Percentiles rank a stretch among this genome's conserved stretches.
Evolutionary conservation across 2,329 filamentous ascomycete genomes (phyloP).

Genomic region (Aureobasidium pullulans): DNA sequence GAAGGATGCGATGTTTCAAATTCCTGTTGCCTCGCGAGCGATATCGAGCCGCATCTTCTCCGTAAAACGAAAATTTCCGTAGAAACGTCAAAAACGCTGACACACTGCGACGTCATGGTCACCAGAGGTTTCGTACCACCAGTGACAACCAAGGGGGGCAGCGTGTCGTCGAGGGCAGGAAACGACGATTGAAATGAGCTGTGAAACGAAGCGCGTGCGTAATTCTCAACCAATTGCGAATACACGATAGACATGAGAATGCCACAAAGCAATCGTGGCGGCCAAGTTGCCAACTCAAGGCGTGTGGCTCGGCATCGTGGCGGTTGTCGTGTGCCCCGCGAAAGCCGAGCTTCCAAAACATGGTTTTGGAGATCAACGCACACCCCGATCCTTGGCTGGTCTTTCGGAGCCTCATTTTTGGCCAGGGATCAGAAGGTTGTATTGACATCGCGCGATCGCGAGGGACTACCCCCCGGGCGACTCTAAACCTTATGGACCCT

Average conservation of each 20-base stretch:
- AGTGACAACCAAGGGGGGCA: background rate
- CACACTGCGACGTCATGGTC: background rate
- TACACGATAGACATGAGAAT: background rate
- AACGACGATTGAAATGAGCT: constrained; percentile 5
- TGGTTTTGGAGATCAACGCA: background rate
- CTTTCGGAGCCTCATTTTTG: background rate
- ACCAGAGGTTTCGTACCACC: background rate
- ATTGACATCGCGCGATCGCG: constrained; percentile 7
- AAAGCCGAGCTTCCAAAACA: constrained; percentile 1
- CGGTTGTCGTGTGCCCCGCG: background rate
- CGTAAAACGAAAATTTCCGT: background rate
- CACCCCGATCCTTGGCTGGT: background rate
- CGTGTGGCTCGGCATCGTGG: background rate
- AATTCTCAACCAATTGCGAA: background rate
- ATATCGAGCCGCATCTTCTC: background rate
- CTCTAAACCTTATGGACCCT: background rate
- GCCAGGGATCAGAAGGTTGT: constrained; percentile 8
- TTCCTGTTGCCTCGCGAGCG: background rate
- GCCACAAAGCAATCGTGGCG: constrained; percentile 1
- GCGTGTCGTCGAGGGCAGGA: background rate
- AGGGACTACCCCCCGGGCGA: background rate
- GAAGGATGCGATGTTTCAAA: background rate
- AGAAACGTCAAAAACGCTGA: constrained; percentile 5
- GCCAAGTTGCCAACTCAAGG: constrained; percentile 7
- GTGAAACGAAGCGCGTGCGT: constrained; percentile 1